These are phyloP conservation scores for Scutellaria barbata DNA, from an alignment of 257 asterid genomes.

Conservation along the genomic window DNA sequence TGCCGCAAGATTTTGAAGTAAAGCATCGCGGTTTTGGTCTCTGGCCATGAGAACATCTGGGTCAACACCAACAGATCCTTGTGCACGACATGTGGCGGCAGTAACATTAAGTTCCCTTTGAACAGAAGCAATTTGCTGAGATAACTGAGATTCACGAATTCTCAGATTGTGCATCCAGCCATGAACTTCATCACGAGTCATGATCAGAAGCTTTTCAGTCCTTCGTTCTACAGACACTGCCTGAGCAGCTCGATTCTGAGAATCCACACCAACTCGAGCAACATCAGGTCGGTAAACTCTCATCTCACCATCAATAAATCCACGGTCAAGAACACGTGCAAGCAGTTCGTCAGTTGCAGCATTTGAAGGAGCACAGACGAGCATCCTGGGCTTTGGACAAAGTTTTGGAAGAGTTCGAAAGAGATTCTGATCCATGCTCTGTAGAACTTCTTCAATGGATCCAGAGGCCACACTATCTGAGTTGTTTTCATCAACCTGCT, in stretches of 20 bases:
- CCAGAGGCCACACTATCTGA: slow-evolving; percentile 77
- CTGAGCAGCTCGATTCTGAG: slow-evolving; percentile 97
- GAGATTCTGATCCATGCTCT: slow-evolving; percentile 96
- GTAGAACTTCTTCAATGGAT: slow-evolving; percentile 95
- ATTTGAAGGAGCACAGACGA: slow-evolving; percentile 98
- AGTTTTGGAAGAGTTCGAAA: slow-evolving; percentile 95
- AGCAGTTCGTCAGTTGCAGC: slow-evolving; percentile 98
- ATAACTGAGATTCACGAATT: slow-evolving; percentile 71
- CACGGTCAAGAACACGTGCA: slow-evolving; percentile 97
- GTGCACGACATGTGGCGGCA: slow-evolving; percentile 80
- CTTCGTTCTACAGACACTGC: slow-evolving; percentile 98
- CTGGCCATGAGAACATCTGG: slow-evolving; percentile 94
- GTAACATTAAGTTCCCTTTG: slow-evolving; percentile 85
- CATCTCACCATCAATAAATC: slow-evolving; percentile 98
- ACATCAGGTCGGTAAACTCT: slow-evolving; percentile 95
- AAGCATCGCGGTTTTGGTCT: slow-evolving; percentile 87
- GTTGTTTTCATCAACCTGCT: slow-evolving; percentile 73
- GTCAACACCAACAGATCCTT: slow-evolving; percentile 98
- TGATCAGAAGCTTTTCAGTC: slow-evolving; percentile 80
- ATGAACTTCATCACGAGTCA: slow-evolving; percentile 78
- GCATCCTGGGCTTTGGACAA: slow-evolving; percentile 99
- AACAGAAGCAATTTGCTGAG: slow-evolving; percentile 83
- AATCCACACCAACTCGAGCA: slow-evolving; percentile 97
- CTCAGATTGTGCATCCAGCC: slow-evolving; percentile 89
- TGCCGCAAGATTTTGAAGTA: slow-evolving; percentile 90